Base-by-base conservation (phyloP, 2,329 filamentous ascomycete species). In the Aureobasidium sp. region DNA sequence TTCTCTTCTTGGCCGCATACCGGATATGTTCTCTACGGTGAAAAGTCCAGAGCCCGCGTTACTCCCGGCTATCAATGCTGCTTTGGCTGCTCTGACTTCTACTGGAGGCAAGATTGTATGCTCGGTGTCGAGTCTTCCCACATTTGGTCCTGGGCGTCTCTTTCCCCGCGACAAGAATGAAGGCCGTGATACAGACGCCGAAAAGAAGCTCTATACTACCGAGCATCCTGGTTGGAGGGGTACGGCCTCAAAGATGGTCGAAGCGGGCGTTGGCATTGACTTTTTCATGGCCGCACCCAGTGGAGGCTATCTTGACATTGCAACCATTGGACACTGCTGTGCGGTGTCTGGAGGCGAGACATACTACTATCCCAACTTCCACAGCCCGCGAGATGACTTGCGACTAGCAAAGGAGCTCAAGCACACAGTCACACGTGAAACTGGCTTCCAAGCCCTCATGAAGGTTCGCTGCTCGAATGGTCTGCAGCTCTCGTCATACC, bases 381-480 rank as follows among this genome's bases (percentile, higher is more conserved):
- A 96, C 63, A 86, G 88, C 8, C 89, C 89, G 8, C 85, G 94
- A 41, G 94, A 99, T 74, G 86, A 87, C 47, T 81, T 90, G 62
- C 95, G 93, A 77, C 78, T 99, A 42, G 88, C 87, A 2, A 84
- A 88, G 52, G 94, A 99, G 77, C 86, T 99, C 66, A 85, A 87
- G 67, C 93, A 97, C 70, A 86, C 90, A 0, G 85, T 97, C 34
- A 91, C 87, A 2, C 84, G 94, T 65, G 92, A 97, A 74, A 96
- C 93, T 51, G 94, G 94, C 25, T 97, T 90, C 78, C 93, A 97
- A 75, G 91, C 91, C 22, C 79, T 99, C 68, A 95, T 99, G 90
- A 99, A 99, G 80, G 93, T 99, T 63, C 88, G 94, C 65, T 99
- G 94, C 78, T 97, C 92, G 20, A 99, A 96, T 69, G 94, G 94